Evolutionary conservation across 768 basidiomycete species (phyloP), one percentile per base, ranked within the genome.

Genomic region (Suillus cothurnatus): DNA sequence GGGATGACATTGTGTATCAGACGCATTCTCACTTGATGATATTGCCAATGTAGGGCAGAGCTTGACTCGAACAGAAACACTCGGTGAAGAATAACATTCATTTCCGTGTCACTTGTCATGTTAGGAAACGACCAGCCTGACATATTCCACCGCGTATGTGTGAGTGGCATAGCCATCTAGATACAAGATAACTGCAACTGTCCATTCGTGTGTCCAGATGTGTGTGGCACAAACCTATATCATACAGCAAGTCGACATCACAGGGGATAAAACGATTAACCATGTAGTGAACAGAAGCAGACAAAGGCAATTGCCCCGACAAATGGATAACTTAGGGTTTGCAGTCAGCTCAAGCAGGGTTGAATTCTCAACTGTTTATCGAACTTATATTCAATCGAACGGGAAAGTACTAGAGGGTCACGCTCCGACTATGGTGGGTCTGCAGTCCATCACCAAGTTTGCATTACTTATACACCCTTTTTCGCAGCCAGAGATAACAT

Each of bases 341-440:
- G n/a, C n/a, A n/a, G n/a, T n/a, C n/a, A n/a, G n/a, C n/a, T n/a
- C n/a, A n/a, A n/a, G n/a, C n/a, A n/a, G n/a, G n/a, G n/a, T n/a
- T n/a, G n/a, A n/a, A n/a, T n/a, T n/a, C n/a, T n/a, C n/a, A n/a
- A n/a, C n/a, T n/a, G 32, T 34, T 34, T 7, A 7, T 34, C 32
- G 32, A 34, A 34, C 32, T 34, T 34, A 34, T 34, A 34, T 34
- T 4, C 32, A 7, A 34, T 34, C 32, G 32, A 34, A 34, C 32
- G 3, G 32, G 32, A 34, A 34, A 34, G 32, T 34, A 34, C n/a
- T 98, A 34, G 94, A 97, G 72, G 84, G 80, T 9, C 85, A 97
- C 70, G 93, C 90, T 2, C 83, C 84, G 0, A 83, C 86, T 3
- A 92, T 99, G 95, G 96, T 95, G 61, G n/a, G 83, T 69, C 12